Evolutionary conservation across 2,329 filamentous ascomycete species (phyloP).

Genomic region (Arthroderma uncinatum): DNA sequence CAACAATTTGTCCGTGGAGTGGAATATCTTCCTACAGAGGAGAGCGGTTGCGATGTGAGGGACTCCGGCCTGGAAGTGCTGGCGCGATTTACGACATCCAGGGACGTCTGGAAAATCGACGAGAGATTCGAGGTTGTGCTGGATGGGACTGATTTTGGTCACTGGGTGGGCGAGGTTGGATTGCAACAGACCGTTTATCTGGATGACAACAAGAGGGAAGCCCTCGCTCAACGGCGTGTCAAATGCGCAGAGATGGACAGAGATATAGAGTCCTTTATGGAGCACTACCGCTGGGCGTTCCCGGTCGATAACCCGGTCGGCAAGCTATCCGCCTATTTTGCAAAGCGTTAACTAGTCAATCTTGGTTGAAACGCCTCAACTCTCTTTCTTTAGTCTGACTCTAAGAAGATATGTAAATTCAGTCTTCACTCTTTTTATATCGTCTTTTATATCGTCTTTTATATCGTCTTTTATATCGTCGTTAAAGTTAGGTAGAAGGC

Average conservation of each 20-base stretch:
- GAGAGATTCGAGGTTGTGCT: constrained; percentile 21
- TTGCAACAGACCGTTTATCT: constrained; percentile 17
- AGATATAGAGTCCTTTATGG: constrained; percentile 20
- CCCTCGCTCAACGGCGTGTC: constrained; percentile 5
- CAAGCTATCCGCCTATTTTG: constrained; percentile 23
- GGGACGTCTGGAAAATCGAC: constrained; percentile 22
- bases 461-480: no score
- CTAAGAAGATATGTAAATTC: no score
- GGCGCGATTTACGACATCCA: constrained; percentile 19
- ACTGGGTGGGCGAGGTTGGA: constrained; percentile 25
- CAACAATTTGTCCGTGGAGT: background rate
- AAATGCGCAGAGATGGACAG: constrained; percentile 10
- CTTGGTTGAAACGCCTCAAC: no score
- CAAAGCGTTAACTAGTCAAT: background rate
- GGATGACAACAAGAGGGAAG: constrained; percentile 7
- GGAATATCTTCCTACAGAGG: constrained; percentile 7
- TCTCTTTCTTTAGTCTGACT: no score
- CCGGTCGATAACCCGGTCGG: constrained; percentile 16
- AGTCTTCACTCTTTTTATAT: no score
- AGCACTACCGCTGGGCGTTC: constrained; percentile 20
- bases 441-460: no score
- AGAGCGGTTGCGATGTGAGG: constrained; percentile 4
- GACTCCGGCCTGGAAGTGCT: constrained; percentile 17
- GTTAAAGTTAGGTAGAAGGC: no score
- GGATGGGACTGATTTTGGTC: constrained; percentile 25